These are phyloP conservation scores for Dryas integrifolia DNA, from an alignment of 331 rosid species.

Conservation along the genomic window DNA sequence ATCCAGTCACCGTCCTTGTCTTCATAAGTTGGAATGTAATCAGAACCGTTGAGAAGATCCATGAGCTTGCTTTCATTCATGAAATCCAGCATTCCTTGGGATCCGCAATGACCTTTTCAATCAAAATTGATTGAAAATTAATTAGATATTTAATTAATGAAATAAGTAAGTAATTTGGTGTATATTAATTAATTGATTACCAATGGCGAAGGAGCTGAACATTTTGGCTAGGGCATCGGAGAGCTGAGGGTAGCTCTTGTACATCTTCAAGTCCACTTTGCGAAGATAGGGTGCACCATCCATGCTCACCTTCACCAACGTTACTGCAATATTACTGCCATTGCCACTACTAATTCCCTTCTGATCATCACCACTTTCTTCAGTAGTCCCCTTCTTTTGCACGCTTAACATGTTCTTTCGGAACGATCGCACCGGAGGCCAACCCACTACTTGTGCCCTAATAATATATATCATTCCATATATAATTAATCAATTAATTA, in stretches of 20 bases:
- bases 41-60: conserved; percentile 73
- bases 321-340: conserved; percentile 21
- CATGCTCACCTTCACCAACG: conserved; percentile 86
- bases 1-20: conserved; percentile 99
- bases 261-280: conserved; percentile 66
- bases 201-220: conserved; percentile 80
- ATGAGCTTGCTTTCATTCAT: conserved; percentile 81
- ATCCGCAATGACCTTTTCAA: conserved; percentile 63
- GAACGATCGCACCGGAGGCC: conserved; percentile 90
- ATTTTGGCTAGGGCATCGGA: conserved; percentile 76
- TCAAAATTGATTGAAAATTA: no score
- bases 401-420: conserved; percentile 61
- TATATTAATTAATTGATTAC: conserved; percentile 25
- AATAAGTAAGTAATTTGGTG: no score
- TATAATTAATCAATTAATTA: not conserved
- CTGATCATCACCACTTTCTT: conserved; percentile 37
- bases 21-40: conserved; percentile 82
- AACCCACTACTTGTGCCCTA: conserved; percentile 94
- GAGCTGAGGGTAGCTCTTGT: conserved; percentile 63
- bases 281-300: conserved; percentile 98
- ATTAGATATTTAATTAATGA: no score
- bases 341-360: conserved; percentile 9
- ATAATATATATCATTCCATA: not conserved
- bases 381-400: conserved; percentile 44
- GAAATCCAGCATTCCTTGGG: conserved; percentile 77